phyloP scores from a whole-genome alignment of 495 filamentous ascomycete species.

The Paragyromitra xinjiangensis region DNA sequence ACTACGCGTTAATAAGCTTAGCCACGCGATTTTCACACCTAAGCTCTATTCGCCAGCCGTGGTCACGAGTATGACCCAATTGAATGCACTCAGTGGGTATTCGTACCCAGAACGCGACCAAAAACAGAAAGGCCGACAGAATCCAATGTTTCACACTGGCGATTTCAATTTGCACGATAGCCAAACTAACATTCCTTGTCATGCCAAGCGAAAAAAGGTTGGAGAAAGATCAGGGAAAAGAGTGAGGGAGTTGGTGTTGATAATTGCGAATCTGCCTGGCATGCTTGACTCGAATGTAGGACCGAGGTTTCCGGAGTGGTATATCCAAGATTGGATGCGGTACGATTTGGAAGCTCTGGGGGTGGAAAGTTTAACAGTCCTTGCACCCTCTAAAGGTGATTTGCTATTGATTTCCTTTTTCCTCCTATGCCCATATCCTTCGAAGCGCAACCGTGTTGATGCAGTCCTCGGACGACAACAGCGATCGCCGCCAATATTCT shows the following conservation, averaged over 20 bases:
- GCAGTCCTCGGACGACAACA: conserved; percentile 46
- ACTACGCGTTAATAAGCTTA: conserved; percentile 41
- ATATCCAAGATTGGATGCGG: conserved; percentile 56
- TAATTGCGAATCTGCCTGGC: conserved; percentile 53
- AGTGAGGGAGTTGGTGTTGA: conserved; percentile 45
- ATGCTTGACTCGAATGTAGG: conserved; percentile 52
- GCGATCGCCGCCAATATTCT: conserved; percentile 52
- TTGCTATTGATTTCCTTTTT: conserved; percentile 25
- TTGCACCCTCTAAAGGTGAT: conserved; percentile 54
- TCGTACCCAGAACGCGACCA: conserved; percentile 50
- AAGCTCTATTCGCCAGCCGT: conserved; percentile 45
- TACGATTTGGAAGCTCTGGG: conserved; percentile 54
- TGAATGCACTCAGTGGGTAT: conserved; percentile 50
- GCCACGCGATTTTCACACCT: conserved; percentile 43
- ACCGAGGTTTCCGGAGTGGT: conserved; percentile 53
- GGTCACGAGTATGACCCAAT: conserved; percentile 49
- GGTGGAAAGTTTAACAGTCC: conserved; percentile 49
- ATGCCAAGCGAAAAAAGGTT: conserved; percentile 44
- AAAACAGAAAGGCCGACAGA: conserved; percentile 48
- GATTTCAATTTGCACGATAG: conserved; percentile 46
- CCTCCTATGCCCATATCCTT: conserved; percentile 8
- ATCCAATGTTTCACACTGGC: conserved; percentile 46
- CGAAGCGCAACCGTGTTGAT: conserved; percentile 42
- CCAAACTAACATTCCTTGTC: conserved; percentile 48
- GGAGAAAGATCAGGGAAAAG: conserved; percentile 29